Evolutionary conservation across 2,329 filamentous ascomycete genomes (phyloP).

Genomic region (Penicillium crustosum): DNA sequence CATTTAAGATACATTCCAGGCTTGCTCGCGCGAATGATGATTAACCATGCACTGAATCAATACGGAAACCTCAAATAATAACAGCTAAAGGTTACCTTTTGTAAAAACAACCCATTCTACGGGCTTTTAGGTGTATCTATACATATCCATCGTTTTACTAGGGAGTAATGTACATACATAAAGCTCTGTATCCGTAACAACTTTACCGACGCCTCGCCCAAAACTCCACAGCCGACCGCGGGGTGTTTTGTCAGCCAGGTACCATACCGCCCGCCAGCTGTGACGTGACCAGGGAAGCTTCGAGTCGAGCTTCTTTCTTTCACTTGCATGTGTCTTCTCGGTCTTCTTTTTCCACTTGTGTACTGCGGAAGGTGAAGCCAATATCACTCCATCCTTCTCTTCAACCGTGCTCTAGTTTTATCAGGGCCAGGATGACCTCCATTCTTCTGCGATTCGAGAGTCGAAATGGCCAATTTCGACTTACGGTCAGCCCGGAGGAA

Average conservation of each 20-base stretch:
- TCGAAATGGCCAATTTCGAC: slow-evolving; percentile 87
- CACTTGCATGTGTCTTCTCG: background rate
- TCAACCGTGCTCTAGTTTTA: background rate
- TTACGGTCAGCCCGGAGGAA: slow-evolving; percentile 72
- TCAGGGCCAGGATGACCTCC: slow-evolving; percentile 35
- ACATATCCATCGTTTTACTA: too few species aligned
- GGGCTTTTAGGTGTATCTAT: background rate
- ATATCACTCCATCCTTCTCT: background rate
- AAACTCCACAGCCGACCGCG: background rate
- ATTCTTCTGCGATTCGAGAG: slow-evolving; percentile 88
- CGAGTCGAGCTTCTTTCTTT: slow-evolving; percentile 8
- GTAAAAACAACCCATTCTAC: background rate
- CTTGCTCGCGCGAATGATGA: background rate
- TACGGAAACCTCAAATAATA: too few species aligned
- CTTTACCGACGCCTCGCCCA: background rate
- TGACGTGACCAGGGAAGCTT: slow-evolving; percentile 26
- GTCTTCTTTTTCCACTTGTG: background rate
- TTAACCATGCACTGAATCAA: background rate
- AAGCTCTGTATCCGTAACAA: background rate
- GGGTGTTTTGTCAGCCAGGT: background rate
- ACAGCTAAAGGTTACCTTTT: background rate
- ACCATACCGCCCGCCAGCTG: slow-evolving; percentile 21
- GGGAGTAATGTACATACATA: background rate
- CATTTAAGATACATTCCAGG: background rate
- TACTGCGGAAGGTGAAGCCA: background rate